Base-by-base conservation (phyloP, 1,284 basidiomycete species). In the Polyporus tsugae region DNA sequence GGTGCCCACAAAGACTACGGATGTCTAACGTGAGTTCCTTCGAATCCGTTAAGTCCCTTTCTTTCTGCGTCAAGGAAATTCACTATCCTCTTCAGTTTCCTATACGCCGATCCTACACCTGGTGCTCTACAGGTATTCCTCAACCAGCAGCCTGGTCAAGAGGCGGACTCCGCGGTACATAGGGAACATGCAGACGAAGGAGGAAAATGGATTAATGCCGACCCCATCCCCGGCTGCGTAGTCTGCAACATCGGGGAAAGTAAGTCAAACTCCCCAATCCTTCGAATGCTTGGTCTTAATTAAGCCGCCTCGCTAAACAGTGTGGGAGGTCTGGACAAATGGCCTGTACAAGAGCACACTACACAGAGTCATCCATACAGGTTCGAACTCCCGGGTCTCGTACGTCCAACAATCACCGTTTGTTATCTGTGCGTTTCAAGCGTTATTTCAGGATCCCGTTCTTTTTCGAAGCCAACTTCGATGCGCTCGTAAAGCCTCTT, bases 1-100 rank as follows among this genome's bases (percentile, higher is more conserved):
- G 95, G 95, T 33, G 92, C 92, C 63, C 94, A 95, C 80, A 94
- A 90, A 76, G 95, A 96, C 77, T 96, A 95, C 72, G 94, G 95
- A 17, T 95, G 93, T 78, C 78, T 95, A 72, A 95, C 94, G 92
- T 94, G 80, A 76, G 86, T 39, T 9, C 15, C 11, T 19, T 17
- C 17, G 6, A 29, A 52, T 13, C 10, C 22, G 29, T 29, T 39
- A 13, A 39, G 13, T 10, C 49, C 22, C 6, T 49, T 9, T 1
- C 46, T 33, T 41, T 62, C 52, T 60, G 33, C 35, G 29, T 29
- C 39, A 62, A 60, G 63, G 42, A 55, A 59, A 38, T 69, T 36
- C 17, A 49, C 64, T 29, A 44, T 39, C 46, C n/a, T 59, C 22
- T 38, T 22, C 68, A 95, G 94, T 11, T 90, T 96, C 75, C 82